Conservation (phyloP, 2,329 filamentous ascomycete species). For the Trichophyton rubrum region DNA sequence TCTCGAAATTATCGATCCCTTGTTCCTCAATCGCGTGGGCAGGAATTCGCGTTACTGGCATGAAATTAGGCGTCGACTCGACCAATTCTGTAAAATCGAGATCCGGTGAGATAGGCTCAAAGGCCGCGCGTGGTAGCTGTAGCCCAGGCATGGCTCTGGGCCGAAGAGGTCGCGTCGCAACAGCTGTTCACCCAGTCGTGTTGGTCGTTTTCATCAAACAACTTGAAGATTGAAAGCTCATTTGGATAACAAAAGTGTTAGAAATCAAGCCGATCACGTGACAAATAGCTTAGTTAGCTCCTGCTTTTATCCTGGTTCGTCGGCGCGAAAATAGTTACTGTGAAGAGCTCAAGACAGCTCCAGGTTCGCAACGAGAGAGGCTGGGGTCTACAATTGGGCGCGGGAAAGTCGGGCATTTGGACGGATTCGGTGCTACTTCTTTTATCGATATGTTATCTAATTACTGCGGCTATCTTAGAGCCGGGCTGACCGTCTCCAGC, state of each 20-base stretch:
- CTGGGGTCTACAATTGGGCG: neutral
- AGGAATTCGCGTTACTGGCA: constrained; percentile 71
- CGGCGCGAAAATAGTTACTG: too few relatives aligned
- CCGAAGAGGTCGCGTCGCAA: neutral
- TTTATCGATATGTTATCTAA: neutral
- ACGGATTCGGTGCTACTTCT: neutral
- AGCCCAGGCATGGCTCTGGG: constrained; percentile 55
- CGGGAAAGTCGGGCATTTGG: neutral
- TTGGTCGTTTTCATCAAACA: neutral
- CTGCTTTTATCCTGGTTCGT: too few relatives aligned
- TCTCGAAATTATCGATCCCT: constrained; percentile 69
- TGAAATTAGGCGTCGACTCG: constrained; percentile 68
- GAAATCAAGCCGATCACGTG: neutral
- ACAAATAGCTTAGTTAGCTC: too few relatives aligned
- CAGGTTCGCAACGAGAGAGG: neutral
- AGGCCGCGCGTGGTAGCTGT: constrained; percentile 65
- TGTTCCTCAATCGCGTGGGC: constrained; percentile 65
- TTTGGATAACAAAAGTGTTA: neutral
- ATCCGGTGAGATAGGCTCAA: constrained; percentile 79
- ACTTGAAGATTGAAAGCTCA: neutral
- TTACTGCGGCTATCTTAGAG: neutral
- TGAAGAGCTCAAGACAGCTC: neutral
- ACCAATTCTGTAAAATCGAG: constrained; percentile 67
- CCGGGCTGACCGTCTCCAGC: neutral
- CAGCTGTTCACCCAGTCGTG: neutral